phyloP scores from a whole-genome alignment of 176 grass and related monocot genomes.

The Leersia perrieri region DNA sequence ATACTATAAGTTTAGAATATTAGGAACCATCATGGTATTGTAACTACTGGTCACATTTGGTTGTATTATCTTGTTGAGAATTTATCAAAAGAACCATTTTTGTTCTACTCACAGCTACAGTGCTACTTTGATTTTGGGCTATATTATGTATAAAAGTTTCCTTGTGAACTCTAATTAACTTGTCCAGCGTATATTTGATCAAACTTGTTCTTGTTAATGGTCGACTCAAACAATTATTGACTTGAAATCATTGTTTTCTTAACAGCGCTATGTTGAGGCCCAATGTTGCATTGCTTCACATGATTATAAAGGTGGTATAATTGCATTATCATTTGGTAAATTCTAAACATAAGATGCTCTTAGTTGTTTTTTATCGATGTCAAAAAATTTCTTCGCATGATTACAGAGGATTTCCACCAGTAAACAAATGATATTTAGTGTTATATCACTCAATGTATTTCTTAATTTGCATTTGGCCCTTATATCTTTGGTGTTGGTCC shows the following conservation, averaged over 20 bases:
- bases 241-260: constrained; percentile 30
- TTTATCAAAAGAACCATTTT: background rate
- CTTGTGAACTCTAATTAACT: constrained; percentile 1
- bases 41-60: background rate
- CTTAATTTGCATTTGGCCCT: background rate
- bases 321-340: constrained; percentile 1
- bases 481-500: background rate
- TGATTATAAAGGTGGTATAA: constrained; percentile 89
- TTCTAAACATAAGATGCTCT: background rate
- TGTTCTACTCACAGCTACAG: background rate
- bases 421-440: background rate
- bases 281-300: constrained; percentile 93
- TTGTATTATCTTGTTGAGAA: background rate
- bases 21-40: constrained; percentile 13
- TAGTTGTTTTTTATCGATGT: background rate
- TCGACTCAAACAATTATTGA: constrained; percentile 8
- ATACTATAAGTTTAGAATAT: background rate
- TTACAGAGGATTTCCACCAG: background rate
- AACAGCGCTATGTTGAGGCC: constrained; percentile 89
- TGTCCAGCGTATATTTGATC: constrained; percentile 9
- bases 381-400: constrained; percentile 2
- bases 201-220: constrained; percentile 25
- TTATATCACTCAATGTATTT: background rate
- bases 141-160: background rate
- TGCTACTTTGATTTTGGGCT: background rate